phyloP scores from a whole-genome alignment of 805 yeast species.

The Naumovozyma baii region DNA sequence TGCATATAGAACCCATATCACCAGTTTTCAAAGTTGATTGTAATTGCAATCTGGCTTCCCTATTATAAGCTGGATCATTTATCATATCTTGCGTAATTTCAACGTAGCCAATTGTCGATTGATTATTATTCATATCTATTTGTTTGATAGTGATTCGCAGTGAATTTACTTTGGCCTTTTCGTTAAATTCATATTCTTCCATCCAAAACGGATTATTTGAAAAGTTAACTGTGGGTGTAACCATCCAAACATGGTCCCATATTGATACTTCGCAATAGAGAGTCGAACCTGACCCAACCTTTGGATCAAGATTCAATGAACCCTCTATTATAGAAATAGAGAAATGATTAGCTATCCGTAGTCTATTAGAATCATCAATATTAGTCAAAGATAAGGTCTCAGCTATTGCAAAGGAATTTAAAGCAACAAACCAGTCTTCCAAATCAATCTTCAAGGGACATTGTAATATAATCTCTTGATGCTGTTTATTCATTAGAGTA shows the following conservation, averaged over 20 bases:
- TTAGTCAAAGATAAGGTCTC: constrained; percentile 32
- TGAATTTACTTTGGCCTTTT: constrained; percentile 44
- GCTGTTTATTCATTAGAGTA: not conserved
- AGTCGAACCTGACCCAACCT: not conserved
- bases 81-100: constrained; percentile 27
- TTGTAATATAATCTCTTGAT: constrained; percentile 34
- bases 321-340: constrained; percentile 59
- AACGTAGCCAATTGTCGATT: constrained; percentile 44
- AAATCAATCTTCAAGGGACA: constrained; percentile 61
- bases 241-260: constrained; percentile 69
- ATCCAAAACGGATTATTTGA: constrained; percentile 66
- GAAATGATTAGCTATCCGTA: constrained; percentile 47
- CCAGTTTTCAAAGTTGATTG: constrained; percentile 28
- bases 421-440: constrained; percentile 68
- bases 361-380: constrained; percentile 27
- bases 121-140: constrained; percentile 22
- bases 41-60: constrained; percentile 36
- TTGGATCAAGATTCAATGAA: constrained; percentile 2
- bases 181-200: constrained; percentile 57
- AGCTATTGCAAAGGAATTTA: constrained; percentile 51
- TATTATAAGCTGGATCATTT: constrained; percentile 13
- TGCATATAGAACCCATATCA: constrained; percentile 46
- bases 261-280: constrained; percentile 62
- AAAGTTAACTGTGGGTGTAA: constrained; percentile 56
- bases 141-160: constrained; percentile 40